Conservation (phyloP, 2,329 filamentous ascomycete species). For the Fusarium marasasianum region DNA sequence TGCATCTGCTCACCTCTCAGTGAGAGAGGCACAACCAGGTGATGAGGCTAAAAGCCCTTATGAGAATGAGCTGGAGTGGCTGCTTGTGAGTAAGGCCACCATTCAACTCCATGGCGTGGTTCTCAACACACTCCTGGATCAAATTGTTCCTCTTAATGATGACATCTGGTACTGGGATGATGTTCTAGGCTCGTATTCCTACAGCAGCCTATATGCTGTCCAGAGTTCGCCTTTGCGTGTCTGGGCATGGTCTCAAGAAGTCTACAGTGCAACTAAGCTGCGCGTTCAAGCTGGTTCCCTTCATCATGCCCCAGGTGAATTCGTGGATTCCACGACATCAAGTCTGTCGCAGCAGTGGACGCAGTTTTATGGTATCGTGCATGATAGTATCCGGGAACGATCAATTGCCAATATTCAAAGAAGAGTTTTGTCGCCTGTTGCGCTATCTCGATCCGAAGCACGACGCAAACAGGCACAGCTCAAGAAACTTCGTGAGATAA, state of each 20-base stretch:
- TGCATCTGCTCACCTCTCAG: conserved; percentile 49
- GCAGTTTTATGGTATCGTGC: conserved; percentile 83
- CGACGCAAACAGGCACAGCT: conserved; percentile 77
- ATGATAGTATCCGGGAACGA: conserved; percentile 76
- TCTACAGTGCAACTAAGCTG: conserved; percentile 70
- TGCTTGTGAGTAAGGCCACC: conserved; percentile 88
- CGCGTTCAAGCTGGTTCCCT: conserved; percentile 53
- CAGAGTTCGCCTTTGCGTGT: conserved; percentile 84
- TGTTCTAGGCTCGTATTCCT: conserved; percentile 79
- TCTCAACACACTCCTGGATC: conserved; percentile 79
- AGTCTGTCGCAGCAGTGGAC: conserved; percentile 65
- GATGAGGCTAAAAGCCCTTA: conserved; percentile 58
- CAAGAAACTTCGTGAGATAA: conserved; percentile 78
- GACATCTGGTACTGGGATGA: conserved; percentile 98
- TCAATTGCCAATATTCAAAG: conserved; percentile 76
- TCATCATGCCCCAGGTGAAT: conserved; percentile 43
- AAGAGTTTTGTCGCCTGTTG: conserved; percentile 80
- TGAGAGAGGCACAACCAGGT: conserved; percentile 37
- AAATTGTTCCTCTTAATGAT: conserved; percentile 83
- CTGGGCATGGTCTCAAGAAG: conserved; percentile 75
- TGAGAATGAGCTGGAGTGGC: conserved; percentile 86
- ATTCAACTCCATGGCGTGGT: conserved; percentile 89
- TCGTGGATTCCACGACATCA: conserved; percentile 49
- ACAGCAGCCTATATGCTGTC: conserved; percentile 82
- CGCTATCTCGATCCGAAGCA: conserved; percentile 78